Evolutionary conservation across 768 basidiomycete genomes (phyloP).

Genomic region (Auricularia cornea): DNA sequence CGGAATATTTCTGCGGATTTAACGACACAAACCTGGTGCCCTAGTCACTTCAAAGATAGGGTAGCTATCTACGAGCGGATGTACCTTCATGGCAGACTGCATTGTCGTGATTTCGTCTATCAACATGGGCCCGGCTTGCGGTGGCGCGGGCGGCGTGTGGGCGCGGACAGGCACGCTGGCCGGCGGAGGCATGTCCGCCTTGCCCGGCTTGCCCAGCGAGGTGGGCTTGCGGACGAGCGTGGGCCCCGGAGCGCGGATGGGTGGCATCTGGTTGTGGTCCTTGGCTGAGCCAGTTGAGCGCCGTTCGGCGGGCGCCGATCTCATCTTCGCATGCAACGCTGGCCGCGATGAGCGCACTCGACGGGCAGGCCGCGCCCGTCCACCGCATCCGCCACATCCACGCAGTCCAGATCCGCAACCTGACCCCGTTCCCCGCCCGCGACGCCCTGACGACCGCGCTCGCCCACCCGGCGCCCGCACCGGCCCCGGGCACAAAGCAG

Average conservation of each 20-base stretch:
- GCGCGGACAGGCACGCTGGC: too few relatives aligned
- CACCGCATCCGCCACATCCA: slow-evolving; percentile 62
- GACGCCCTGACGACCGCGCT: slow-evolving; percentile 72
- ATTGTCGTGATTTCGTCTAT: slow-evolving; percentile 61
- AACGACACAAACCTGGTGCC: slow-evolving; percentile 57
- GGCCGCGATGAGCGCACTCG: neutral
- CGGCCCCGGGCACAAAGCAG: slow-evolving; percentile 43
- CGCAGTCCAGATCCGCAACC: slow-evolving; percentile 65
- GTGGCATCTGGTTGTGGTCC: too few relatives aligned
- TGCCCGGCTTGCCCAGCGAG: slow-evolving; percentile 8
- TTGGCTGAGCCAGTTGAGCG: slow-evolving; percentile 9
- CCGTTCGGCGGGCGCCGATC: slow-evolving; percentile 3
- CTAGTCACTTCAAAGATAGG: too few relatives aligned
- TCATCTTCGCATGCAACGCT: neutral
- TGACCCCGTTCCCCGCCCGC: slow-evolving; percentile 77
- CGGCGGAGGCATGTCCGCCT: slow-evolving; percentile 46
- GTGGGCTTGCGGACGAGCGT: too few relatives aligned
- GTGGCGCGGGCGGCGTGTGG: slow-evolving; percentile 28
- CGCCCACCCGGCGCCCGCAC: slow-evolving; percentile 37
- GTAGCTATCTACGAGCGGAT: slow-evolving; percentile 2
- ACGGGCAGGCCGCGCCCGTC: slow-evolving; percentile 30
- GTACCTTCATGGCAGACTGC: slow-evolving; percentile 48
- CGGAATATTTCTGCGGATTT: slow-evolving; percentile 65
- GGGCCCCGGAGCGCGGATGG: too few relatives aligned
- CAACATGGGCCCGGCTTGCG: slow-evolving; percentile 32